Base-by-base conservation (phyloP, 1,284 basidiomycete species). In the Fomitopsis pinicola region DNA sequence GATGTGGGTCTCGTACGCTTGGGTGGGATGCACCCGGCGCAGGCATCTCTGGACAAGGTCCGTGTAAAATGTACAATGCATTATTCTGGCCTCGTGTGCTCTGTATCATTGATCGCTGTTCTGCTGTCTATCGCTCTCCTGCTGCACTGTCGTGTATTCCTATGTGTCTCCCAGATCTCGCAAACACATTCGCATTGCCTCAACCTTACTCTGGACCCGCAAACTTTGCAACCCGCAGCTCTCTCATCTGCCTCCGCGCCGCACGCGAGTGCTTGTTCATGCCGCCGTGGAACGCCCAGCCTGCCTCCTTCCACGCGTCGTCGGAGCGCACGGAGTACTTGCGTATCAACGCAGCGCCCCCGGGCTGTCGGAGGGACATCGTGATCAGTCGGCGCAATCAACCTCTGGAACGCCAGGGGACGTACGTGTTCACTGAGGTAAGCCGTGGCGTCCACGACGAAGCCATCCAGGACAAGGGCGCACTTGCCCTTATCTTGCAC, bases 361-460 rank as follows among this genome's bases (percentile, higher is more conserved):
- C 85, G 55, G 86, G 84, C 84, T 87, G 64, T 8, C 12, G 38
- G 9, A 48, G 6, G 56, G 44, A 42, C 30, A 36, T 36, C 22
- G 22, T 22, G 35, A 3, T 40, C 38, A 40, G 38, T 30, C 55
- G 59, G 36, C 48, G 48, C 61, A 33, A 60, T 19, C 35, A 50
- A 36, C 46, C 22, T 53, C 55, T 53, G n/a, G 19, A 33, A 46
- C 36, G 33, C 40, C 14, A 54, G 59, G 61, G 57, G 40, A 77
- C 83, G 67, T 71, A 91, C 89, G 75, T 92, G 89, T 69, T 89
- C 85, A 15, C 78, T 75, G 12, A 89, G 72, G 72, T 92, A 92
- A 2, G 71, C 67, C 6, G 87, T 86, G 6, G 76, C 86, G 71
- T 92, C 88, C 1, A 91, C 76, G 5, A 85, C 79, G 67, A 79